A percentile compares a stretch with the other conserved stretches of the same genome.
Conservation (phyloP, 768 basidiomycete genomes). For the Favolaschia claudopus region DNA sequence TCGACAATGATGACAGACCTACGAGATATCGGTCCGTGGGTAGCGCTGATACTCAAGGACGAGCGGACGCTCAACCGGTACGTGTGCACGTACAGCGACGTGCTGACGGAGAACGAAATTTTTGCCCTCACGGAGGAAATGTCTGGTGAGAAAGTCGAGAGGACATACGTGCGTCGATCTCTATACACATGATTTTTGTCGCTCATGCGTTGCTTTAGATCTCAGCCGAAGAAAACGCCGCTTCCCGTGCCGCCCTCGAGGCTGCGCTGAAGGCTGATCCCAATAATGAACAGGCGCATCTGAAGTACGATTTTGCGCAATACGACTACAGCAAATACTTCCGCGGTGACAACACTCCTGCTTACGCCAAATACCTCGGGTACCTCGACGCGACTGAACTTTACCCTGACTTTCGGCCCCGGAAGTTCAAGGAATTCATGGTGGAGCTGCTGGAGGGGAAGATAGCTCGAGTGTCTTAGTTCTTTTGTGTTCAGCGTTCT, state of each 20-base stretch:
- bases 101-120: constrained; percentile 29
- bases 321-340: constrained; percentile 33
- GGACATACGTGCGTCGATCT: background rate
- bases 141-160: constrained; percentile 30
- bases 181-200: background rate
- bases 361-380: constrained; percentile 27
- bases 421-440: background rate
- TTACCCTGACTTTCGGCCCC: constrained; percentile 33
- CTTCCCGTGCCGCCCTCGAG: background rate
- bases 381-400: constrained; percentile 37
- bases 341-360: constrained; percentile 36
- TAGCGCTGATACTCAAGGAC: constrained; percentile 37
- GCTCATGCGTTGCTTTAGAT: background rate
- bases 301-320: constrained; percentile 1
- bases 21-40: constrained; percentile 31
- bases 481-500: no score
- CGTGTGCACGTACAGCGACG: constrained; percentile 35
- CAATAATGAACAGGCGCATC: background rate
- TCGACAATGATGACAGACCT: constrained; percentile 27
- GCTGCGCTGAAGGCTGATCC: background rate
- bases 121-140: constrained; percentile 27
- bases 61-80: constrained; percentile 37
- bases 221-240: background rate
- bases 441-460: constrained; percentile 4
- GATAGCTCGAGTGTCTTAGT: no score